These are phyloP conservation scores for Candida chauliodis DNA, from an alignment of 805 yeast species.

Conservation along the genomic window DNA sequence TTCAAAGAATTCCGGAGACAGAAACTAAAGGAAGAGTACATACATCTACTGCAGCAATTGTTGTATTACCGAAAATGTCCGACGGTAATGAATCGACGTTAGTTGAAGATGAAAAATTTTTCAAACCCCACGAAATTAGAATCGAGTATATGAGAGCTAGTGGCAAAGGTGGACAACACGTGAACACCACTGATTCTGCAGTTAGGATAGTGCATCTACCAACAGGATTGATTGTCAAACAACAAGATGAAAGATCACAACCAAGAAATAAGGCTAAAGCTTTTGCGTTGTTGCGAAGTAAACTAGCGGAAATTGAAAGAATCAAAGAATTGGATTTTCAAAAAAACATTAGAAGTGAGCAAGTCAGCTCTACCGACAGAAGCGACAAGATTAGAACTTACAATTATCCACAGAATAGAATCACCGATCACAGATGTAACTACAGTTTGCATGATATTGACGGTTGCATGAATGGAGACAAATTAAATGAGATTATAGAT, in stretches of 20 bases:
- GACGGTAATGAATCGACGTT: conserved; percentile 48
- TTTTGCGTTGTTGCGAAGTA: conserved; percentile 71
- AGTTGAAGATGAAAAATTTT: conserved; percentile 57
- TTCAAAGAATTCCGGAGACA: conserved; percentile 89
- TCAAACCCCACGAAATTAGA: conserved; percentile 83
- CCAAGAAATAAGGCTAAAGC: conserved; percentile 94
- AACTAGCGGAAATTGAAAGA: conserved; percentile 79
- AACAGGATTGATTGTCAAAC: conserved; percentile 81
- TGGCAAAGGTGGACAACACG: conserved; percentile 98
- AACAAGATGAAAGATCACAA: conserved; percentile 95
- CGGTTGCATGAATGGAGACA: conserved; percentile 37
- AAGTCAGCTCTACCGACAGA: conserved; percentile 84
- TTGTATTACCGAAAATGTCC: conserved; percentile 80
- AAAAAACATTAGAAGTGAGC: conserved; percentile 65
- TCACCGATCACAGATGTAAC: conserved; percentile 92
- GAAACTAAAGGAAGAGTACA: conserved; percentile 93
- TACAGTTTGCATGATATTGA: conserved; percentile 68
- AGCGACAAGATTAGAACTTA: conserved; percentile 93
- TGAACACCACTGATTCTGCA: conserved; percentile 95
- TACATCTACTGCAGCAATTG: conserved; percentile 94
- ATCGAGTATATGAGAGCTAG: conserved; percentile 97
- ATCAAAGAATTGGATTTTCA: conserved; percentile 63
- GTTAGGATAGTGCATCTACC: conserved; percentile 91
- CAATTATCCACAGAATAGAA: conserved; percentile 86
- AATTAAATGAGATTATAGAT: conserved; percentile 33